Evolutionary conservation across 176 grass and related monocot genomes (phyloP).

Genomic region (Puccinellia tenuiflora): DNA sequence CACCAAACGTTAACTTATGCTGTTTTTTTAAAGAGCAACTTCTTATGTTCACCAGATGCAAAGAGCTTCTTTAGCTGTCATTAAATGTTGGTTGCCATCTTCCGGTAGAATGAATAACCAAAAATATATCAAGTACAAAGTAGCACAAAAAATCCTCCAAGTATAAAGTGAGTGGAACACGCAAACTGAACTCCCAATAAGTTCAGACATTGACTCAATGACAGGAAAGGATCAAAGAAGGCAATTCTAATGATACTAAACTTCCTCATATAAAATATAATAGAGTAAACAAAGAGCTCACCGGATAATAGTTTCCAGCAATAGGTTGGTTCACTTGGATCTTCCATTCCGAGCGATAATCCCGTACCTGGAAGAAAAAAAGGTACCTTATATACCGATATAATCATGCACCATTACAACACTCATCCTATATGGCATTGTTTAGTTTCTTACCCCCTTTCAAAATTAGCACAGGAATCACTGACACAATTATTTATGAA

Average conservation of each 20-base stretch:
- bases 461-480: not conserved
- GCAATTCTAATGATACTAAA: not conserved
- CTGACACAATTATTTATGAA: not conserved
- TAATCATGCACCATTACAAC: not conserved
- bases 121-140: conserved; percentile 14
- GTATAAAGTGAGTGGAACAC: not conserved
- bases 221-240: not conserved
- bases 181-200: not conserved
- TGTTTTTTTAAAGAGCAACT: not conserved
- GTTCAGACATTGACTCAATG: not conserved
- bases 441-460: not conserved
- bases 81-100: not conserved
- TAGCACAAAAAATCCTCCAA: conserved; percentile 6
- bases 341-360: conserved; percentile 88
- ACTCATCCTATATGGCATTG: not conserved
- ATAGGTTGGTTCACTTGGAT: conserved; percentile 86
- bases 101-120: conserved; percentile 17
- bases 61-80: not conserved
- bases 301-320: conserved; percentile 98
- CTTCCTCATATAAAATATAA: not conserved
- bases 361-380: conserved; percentile 62
- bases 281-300: conserved; percentile 35
- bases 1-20: not conserved
- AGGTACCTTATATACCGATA: not conserved
- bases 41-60: not conserved